phyloP scores from a whole-genome alignment of 2,329 filamentous ascomycete genomes.

The Diaporthe citri region DNA sequence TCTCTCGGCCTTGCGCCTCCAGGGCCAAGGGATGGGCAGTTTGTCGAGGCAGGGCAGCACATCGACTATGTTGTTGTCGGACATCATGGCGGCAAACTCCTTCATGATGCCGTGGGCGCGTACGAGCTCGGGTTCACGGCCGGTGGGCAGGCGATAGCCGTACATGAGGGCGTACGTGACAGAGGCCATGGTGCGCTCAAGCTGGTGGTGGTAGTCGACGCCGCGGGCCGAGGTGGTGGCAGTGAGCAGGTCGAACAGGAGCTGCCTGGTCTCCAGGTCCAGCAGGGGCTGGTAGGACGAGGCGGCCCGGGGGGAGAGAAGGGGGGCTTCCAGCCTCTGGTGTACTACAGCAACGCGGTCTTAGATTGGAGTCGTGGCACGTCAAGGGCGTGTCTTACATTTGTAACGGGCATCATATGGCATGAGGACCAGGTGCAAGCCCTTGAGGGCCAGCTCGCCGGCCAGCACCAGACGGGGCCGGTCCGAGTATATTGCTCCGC shows the following conservation, averaged over 20 bases:
- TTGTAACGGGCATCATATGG: constrained; percentile 33
- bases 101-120: constrained; percentile 30
- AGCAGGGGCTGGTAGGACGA: constrained; percentile 25
- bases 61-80: constrained; percentile 30
- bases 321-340: constrained; percentile 31
- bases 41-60: constrained; percentile 11
- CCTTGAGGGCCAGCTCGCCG: constrained; percentile 12
- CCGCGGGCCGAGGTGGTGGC: background rate
- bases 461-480: constrained; percentile 53
- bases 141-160: constrained; percentile 33
- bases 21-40: constrained; percentile 26
- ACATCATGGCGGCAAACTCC: constrained; percentile 34
- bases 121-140: constrained; percentile 25
- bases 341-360: constrained; percentile 24
- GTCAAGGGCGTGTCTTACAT: constrained; percentile 26
- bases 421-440: constrained; percentile 27
- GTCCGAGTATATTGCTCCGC: constrained; percentile 55
- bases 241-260: constrained; percentile 19
- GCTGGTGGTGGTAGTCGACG: constrained; percentile 15
- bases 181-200: constrained; percentile 27
- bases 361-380: constrained; percentile 15
- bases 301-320: constrained; percentile 21
- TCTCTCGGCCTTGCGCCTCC: constrained; percentile 19
- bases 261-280: constrained; percentile 31
- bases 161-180: constrained; percentile 27